These are phyloP conservation scores for Eleusine coracana DNA, from an alignment of 176 grass and related monocot genomes.

Conservation along the genomic window DNA sequence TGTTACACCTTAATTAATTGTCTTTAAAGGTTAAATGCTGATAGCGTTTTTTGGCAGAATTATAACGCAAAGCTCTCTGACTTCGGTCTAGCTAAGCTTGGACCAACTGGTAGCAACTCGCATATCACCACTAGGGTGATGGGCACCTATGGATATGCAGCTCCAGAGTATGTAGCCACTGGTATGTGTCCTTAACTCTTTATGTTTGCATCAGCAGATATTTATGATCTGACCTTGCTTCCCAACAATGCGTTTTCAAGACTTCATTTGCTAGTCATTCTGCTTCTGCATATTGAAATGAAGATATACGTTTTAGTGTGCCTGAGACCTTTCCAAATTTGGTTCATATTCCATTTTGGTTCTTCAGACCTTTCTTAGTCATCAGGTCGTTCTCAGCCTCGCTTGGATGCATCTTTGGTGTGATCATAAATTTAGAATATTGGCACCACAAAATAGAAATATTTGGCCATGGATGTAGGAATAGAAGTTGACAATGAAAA, in stretches of 20 bases:
- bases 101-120: conserved; percentile 77
- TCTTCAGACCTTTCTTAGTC: neutral
- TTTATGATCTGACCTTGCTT: conserved; percentile 2
- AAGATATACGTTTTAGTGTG: neutral
- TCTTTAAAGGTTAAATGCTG: neutral
- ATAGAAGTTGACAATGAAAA: neutral
- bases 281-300: neutral
- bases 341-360: neutral
- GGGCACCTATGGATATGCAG: conserved; percentile 93
- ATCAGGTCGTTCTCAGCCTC: neutral
- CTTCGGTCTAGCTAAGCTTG: conserved; percentile 91
- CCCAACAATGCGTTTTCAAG: neutral
- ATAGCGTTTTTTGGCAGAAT: conserved; percentile 43
- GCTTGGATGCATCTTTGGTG: neutral
- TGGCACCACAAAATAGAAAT: neutral
- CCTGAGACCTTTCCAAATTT: neutral
- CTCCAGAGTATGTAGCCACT: conserved; percentile 87
- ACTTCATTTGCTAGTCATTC: neutral
- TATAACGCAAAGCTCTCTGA: conserved; percentile 91
- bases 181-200: conserved; percentile 55
- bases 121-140: conserved; percentile 91
- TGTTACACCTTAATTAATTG: neutral
- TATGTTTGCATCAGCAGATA: neutral
- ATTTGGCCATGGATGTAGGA: neutral
- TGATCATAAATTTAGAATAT: neutral